These are phyloP conservation scores for Hemisphaericaspora nanyangensis DNA, from an alignment of 805 yeast genomes.

Conservation along the genomic window DNA sequence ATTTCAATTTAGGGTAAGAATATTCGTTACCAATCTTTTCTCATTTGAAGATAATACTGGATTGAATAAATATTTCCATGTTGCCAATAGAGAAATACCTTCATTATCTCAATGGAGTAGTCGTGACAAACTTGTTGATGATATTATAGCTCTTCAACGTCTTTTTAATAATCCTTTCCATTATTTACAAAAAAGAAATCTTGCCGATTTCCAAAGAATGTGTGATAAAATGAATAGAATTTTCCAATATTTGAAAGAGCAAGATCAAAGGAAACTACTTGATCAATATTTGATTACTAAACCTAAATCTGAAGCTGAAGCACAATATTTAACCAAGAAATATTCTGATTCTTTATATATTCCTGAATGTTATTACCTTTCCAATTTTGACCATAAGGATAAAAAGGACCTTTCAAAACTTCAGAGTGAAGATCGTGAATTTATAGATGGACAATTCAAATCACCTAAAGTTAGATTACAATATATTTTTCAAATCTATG, in stretches of 20 bases:
- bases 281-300: slow-evolving; percentile 16
- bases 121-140: slow-evolving; percentile 28
- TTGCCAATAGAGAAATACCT: slow-evolving; percentile 23
- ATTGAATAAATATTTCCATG: slow-evolving; percentile 34
- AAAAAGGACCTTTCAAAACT: slow-evolving; percentile 14
- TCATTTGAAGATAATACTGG: slow-evolving; percentile 43
- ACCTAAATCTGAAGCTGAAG: slow-evolving; percentile 14
- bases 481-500: slow-evolving; percentile 11
- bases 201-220: slow-evolving; percentile 16
- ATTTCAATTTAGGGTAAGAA: slow-evolving; percentile 33
- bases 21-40: slow-evolving; percentile 30
- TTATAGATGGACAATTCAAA: slow-evolving; percentile 22
- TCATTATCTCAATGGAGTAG: slow-evolving; percentile 15
- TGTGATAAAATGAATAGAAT: slow-evolving; percentile 25
- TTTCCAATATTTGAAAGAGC: slow-evolving; percentile 21
- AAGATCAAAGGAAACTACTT: slow-evolving; percentile 10
- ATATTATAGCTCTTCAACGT: slow-evolving; percentile 26
- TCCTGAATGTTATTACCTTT: slow-evolving; percentile 35
- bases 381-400: slow-evolving; percentile 22
- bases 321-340: slow-evolving; percentile 14
- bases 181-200: slow-evolving; percentile 20
- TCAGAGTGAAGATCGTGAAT: slow-evolving; percentile 20
- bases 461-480: slow-evolving; percentile 6
- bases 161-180: slow-evolving; percentile 34
- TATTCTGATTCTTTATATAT: slow-evolving; percentile 20